A percentile compares a stretch with the other conserved stretches of the same genome.
Evolutionary conservation across 2,329 filamentous ascomycete species (phyloP).

Genomic region (Teratosphaeria nubilosa): DNA sequence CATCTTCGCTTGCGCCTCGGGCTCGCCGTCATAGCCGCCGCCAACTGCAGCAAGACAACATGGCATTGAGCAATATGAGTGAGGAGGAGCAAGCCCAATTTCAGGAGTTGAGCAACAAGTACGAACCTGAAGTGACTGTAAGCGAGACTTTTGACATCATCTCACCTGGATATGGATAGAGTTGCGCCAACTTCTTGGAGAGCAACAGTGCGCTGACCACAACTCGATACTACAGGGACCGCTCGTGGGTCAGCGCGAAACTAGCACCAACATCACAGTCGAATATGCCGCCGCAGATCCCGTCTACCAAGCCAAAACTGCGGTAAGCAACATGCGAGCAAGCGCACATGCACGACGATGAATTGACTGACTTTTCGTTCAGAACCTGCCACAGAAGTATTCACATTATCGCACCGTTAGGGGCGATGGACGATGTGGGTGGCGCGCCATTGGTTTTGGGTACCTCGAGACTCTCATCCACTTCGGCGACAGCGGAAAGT

Average conservation of each 20-base stretch:
- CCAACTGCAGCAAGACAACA: constrained; percentile 16
- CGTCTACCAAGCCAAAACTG: constrained; percentile 75
- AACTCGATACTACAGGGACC: constrained; percentile 53
- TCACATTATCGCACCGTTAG: constrained; percentile 78
- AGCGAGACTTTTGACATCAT: constrained; percentile 17
- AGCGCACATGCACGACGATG: neutral
- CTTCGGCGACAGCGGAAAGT: constrained; percentile 51
- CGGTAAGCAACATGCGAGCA: constrained; percentile 46
- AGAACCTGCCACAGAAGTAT: constrained; percentile 76
- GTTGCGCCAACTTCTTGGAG: constrained; percentile 9
- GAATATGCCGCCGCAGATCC: constrained; percentile 86
- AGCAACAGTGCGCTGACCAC: constrained; percentile 16
- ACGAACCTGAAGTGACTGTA: constrained; percentile 48
- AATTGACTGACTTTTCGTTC: neutral
- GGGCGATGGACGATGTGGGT: constrained; percentile 93
- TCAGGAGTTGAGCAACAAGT: constrained; percentile 53
- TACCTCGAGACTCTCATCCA: constrained; percentile 82
- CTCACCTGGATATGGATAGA: constrained; percentile 4
- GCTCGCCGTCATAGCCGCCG: constrained; percentile 13
- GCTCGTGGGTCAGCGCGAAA: constrained; percentile 66
- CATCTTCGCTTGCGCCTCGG: constrained; percentile 10
- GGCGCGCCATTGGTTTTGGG: constrained; percentile 84
- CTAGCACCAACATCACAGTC: constrained; percentile 65
- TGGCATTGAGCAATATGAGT: constrained; percentile 28
- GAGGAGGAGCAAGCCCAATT: constrained; percentile 51